Percentiles rank a stretch among this genome's conserved stretches.
Evolutionary conservation across 805 yeast genomes (phyloP).

Genomic region (Saccharomycopsis capsularis): DNA sequence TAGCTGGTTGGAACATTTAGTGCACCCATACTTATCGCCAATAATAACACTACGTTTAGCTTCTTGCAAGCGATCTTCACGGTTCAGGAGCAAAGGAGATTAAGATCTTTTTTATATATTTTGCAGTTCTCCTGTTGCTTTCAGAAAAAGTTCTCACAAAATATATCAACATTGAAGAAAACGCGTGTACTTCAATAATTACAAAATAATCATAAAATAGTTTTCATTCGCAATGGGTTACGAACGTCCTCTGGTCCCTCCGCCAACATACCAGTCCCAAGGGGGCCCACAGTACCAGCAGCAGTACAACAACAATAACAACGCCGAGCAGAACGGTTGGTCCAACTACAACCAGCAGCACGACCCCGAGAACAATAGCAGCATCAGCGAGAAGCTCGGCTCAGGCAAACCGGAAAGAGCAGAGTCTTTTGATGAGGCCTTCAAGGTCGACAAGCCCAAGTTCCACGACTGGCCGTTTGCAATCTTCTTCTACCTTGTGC

Average conservation of each 20-base stretch:
- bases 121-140: too few relatives aligned
- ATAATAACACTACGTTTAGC: too few relatives aligned
- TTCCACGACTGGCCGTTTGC: conserved; percentile 71
- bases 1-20: too few relatives aligned
- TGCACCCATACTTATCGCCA: too few relatives aligned
- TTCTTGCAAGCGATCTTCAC: too few relatives aligned
- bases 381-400: conserved; percentile 4
- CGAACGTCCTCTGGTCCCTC: conserved; percentile 6
- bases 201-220: neutral
- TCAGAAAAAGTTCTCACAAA: too few relatives aligned
- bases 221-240: conserved; percentile 2
- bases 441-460: conserved; percentile 55
- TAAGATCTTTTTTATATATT: too few relatives aligned
- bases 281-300: conserved; percentile 12
- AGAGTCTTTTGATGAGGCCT: conserved; percentile 56
- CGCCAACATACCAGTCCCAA: conserved; percentile 13
- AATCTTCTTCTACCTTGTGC: conserved; percentile 40
- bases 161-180: neutral
- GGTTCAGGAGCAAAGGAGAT: too few relatives aligned
- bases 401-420: conserved; percentile 31
- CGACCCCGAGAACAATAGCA: conserved; percentile 14
- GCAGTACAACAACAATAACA: neutral
- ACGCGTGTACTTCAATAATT: neutral
- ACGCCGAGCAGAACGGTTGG: conserved; percentile 15
- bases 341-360: conserved; percentile 6